A percentile compares a stretch with the other conserved stretches of the same genome.
phyloP scores from a whole-genome alignment of 371 early-diverging fungal species.

The Mucor saturninus region DNA sequence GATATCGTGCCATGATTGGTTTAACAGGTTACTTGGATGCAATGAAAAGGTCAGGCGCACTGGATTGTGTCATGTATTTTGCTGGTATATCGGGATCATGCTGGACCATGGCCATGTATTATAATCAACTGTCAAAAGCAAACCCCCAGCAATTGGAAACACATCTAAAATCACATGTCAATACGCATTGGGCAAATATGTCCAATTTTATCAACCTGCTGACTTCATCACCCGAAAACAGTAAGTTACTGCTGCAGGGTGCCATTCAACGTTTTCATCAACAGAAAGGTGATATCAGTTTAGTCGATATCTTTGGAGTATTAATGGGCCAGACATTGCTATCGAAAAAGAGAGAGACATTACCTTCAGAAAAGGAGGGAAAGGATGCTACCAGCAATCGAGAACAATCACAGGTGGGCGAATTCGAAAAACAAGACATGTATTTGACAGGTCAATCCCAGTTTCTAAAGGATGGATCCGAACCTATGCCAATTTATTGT shows the following conservation, averaged over 20 bases:
- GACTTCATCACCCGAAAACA: conserved; percentile 41
- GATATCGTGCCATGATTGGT: conserved; percentile 75
- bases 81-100: conserved; percentile 67
- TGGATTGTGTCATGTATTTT: conserved; percentile 66
- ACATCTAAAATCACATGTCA: conserved; percentile 40
- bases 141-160: conserved; percentile 24
- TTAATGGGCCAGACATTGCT: conserved; percentile 63
- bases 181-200: conserved; percentile 49
- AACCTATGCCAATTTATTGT: conserved; percentile 80
- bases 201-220: conserved; percentile 44
- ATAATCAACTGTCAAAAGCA: conserved; percentile 31
- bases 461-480: conserved; percentile 64
- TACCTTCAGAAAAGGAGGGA: conserved; percentile 1
- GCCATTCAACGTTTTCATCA: conserved; percentile 57
- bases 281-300: conserved; percentile 50
- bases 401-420: background rate
- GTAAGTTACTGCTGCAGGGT: conserved; percentile 56
- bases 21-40: conserved; percentile 63
- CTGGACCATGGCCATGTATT: conserved; percentile 56
- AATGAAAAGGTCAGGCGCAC: conserved; percentile 58
- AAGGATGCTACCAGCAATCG: conserved; percentile 6
- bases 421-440: conserved; percentile 1
- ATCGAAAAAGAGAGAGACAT: conserved; percentile 37
- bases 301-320: conserved; percentile 75
- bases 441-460: conserved; percentile 40